Conservation (phyloP, 2,329 filamentous ascomycete genomes). For the Aureobasidium namibiae region DNA sequence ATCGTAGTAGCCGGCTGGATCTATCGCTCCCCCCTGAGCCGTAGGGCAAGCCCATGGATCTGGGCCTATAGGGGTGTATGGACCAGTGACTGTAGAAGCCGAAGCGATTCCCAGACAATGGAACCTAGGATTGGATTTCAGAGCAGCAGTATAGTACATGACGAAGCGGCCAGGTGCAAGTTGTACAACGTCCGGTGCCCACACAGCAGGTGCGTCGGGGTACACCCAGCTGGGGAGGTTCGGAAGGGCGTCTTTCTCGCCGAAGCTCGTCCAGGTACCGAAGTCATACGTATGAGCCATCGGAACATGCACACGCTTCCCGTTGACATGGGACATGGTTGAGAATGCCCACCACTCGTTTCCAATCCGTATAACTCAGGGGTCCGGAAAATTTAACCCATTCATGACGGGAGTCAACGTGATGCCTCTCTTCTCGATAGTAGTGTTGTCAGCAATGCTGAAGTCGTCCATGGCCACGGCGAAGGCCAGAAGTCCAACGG, state of each 20-base stretch:
- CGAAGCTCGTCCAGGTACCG: constrained; percentile 20
- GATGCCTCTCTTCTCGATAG: background rate
- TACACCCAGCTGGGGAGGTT: constrained; percentile 23
- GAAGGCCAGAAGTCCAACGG: background rate
- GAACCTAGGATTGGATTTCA: constrained; percentile 12
- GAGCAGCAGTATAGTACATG: constrained; percentile 23
- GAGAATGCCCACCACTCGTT: constrained; percentile 30
- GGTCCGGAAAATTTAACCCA: constrained; percentile 22
- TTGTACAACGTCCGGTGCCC: constrained; percentile 28
- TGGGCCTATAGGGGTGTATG: constrained; percentile 21
- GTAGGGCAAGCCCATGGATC: constrained; percentile 22
- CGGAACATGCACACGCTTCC: constrained; percentile 25
- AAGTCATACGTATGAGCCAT: constrained; percentile 28
- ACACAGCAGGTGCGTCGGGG: constrained; percentile 19
- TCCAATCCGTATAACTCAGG: constrained; percentile 25
- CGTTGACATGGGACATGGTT: constrained; percentile 20
- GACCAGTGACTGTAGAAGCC: constrained; percentile 19
- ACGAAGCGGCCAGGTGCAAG: constrained; percentile 20
- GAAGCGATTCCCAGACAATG: constrained; percentile 24
- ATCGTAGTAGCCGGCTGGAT: constrained; percentile 22
- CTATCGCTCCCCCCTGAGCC: constrained; percentile 23
- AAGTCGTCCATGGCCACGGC: background rate
- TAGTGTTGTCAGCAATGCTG: background rate
- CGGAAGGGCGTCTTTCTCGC: constrained; percentile 25
- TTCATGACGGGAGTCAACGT: constrained; percentile 7